Conservation (phyloP, 2,329 filamentous ascomycete species). For the Scytalidium sp. region DNA sequence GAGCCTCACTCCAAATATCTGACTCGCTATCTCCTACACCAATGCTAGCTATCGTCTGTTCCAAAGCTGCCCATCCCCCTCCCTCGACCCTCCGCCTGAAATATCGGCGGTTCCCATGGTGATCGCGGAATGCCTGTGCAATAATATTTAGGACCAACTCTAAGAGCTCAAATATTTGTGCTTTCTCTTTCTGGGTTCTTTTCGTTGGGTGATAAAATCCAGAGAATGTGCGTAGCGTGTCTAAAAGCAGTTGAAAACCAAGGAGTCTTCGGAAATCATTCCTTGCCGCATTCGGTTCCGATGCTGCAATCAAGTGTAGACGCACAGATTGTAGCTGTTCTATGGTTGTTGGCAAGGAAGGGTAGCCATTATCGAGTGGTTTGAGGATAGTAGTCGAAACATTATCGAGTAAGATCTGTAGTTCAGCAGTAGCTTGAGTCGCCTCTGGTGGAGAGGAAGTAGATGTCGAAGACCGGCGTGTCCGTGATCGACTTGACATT, state of each 20-base stretch:
- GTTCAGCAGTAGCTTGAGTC: slow-evolving; percentile 59
- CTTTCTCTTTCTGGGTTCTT: slow-evolving; percentile 59
- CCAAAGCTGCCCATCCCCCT: slow-evolving; percentile 75
- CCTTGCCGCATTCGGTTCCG: slow-evolving; percentile 51
- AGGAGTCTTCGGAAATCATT: slow-evolving; percentile 80
- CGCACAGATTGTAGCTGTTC: slow-evolving; percentile 25
- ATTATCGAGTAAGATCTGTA: slow-evolving; percentile 51
- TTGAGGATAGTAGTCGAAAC: slow-evolving; percentile 31
- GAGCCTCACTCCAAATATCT: slow-evolving; percentile 65
- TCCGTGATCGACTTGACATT: slow-evolving; percentile 51
- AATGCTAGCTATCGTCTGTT: slow-evolving; percentile 68
- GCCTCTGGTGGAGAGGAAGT: slow-evolving; percentile 52
- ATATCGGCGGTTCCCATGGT: slow-evolving; percentile 84
- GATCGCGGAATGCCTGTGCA: slow-evolving; percentile 62
- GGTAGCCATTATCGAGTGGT: slow-evolving; percentile 18
- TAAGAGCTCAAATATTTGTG: slow-evolving; percentile 64
- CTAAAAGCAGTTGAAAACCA: slow-evolving; percentile 74
- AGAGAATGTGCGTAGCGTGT: slow-evolving; percentile 66
- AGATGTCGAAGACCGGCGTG: slow-evolving; percentile 64
- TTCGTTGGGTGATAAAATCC: slow-evolving; percentile 72
- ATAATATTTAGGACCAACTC: slow-evolving; percentile 71
- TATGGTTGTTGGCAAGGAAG: slow-evolving; percentile 29
- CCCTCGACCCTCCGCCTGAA: slow-evolving; percentile 74
- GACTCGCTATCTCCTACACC: slow-evolving; percentile 62
- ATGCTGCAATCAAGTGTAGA: slow-evolving; percentile 35